Evolutionary conservation across 768 basidiomycete genomes (phyloP), one percentile per base, ranked within the genome.

Genomic region (Mycena vitilis): DNA sequence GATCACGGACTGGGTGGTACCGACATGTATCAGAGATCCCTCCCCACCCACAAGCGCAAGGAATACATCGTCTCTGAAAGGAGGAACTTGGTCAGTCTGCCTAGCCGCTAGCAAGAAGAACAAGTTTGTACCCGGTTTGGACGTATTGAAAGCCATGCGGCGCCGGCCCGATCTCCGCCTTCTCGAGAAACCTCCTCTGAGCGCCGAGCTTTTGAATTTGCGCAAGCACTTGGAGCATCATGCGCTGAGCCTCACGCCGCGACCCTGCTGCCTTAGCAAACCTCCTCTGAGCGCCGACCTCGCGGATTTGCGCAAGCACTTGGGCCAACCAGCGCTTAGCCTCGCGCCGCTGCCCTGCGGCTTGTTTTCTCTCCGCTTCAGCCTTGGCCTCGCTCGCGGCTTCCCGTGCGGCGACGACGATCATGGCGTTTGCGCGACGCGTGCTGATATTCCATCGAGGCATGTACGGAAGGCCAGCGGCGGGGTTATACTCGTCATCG

Each of bases 401-500:
- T 2, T 20, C 2, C 11, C 20, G 7, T 20, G 15, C 20, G 5
- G 56, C 20, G 5, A 42, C 18, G 10, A 42, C 23, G 38, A 23
- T 2, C 40, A 57, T 57, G 20, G 38, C 22, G 40, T 57, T 42
- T 2, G 57, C 57, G 18, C 57, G 57, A 13, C 57, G 42, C 2
- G 42, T 30, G 30, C 57, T 58, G 23, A 58, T 47, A 6, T 45
- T 58, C 25, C 25, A 58, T 2, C 57, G 57, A 9, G 57, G 44
- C 6, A 37, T 42, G 23, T 47, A 34, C 2, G 57, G 57, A 2
- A 58, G 57, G 1, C 42, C 30, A 20, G 25, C 44, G 5, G 22
- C 30, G 25, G 57, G 40, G 57, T 58, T 18, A 37, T 30, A 58
- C 15, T 47, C 42, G 25, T 58, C 57, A 8, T 58, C 42, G 23